Base-by-base conservation (phyloP, 805 yeast genomes). In the Spathaspora girioi region DNA sequence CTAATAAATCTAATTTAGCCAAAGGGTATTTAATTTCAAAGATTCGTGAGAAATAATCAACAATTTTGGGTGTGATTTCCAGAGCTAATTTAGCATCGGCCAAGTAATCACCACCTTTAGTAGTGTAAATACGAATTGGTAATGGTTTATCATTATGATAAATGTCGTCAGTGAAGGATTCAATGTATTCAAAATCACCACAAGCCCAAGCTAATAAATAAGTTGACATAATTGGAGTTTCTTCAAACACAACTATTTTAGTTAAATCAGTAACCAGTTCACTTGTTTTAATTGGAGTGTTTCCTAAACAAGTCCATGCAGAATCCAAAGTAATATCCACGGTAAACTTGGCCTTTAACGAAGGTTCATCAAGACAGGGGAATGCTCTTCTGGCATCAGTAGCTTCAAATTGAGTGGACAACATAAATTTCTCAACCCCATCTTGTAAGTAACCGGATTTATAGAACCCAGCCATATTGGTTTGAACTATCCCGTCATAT, bases 1-100 rank as follows among this genome's bases (percentile, higher is more conserved):
- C 92, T 38, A 89, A 72, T 68, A 87, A 74, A 63, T 89, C 96
- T 65, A 88, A 71, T 68, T 89, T 89, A 44, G 96, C 93, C 58
- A 89, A 75, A 19, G 96, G 94, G 62, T 87, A 89, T 54, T 70
- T 61, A 47, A 79, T 65, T 54, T 78, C 81, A 57, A 81, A 81
- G 19, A 78, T 69, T 44, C 59, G 60, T 12, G 80, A 71, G 57
- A 78, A 75, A 60, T 69, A 78, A 59, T 79, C 83, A 41, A 81
- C 76, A 43, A 78, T 77, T 48, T 72, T 72, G 18, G 79, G 76
- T 9, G 84, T 76, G 31, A 77, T 71, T 42, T 66, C 68, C 48
- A 75, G 65, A 2, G 84, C 84, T 60, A 73, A 73, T 51, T 65
- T 55, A 2, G 84, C 84, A n/a, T 68, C 72, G 45, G 75, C 55